phyloP scores from a whole-genome alignment of 163 green algal species.

The Chlorella variabilis region DNA sequence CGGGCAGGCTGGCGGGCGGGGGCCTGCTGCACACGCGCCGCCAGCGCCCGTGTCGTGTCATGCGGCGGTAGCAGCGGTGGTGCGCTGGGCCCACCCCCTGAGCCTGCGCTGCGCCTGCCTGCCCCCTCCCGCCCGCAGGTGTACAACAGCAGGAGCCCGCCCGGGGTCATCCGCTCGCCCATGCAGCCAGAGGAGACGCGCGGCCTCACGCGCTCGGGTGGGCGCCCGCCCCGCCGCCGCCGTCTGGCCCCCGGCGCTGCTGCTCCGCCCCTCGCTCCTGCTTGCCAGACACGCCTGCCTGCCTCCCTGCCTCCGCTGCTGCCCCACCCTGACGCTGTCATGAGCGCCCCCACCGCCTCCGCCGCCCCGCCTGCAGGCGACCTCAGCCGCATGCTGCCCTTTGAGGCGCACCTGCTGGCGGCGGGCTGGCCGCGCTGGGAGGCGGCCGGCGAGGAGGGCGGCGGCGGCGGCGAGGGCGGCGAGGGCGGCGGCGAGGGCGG shows the following conservation, averaged over 20 bases:
- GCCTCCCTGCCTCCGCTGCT: not conserved
- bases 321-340: too few species aligned
- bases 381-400: conserved; percentile 89
- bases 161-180: conserved; percentile 86
- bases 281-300: not conserved
- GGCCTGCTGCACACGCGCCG: too few species aligned
- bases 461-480: conserved; percentile 36
- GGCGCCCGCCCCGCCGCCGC: not conserved
- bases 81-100: too few species aligned
- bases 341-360: not conserved
- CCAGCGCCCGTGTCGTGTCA: too few species aligned
- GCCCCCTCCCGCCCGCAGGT: conserved; percentile 52
- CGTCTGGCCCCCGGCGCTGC: not conserved
- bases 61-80: too few species aligned
- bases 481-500: conserved; percentile 1
- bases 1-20: too few species aligned
- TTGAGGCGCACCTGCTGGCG: conserved; percentile 84
- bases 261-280: too few species aligned
- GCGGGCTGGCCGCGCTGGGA: conserved; percentile 75
- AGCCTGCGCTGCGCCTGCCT: not conserved
- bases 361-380: conserved; percentile 50
- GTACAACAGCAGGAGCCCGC: conserved; percentile 59
- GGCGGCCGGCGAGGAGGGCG: not conserved
- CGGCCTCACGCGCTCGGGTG: conserved; percentile 58
- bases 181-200: conserved; percentile 88